phyloP scores from a whole-genome alignment of 306 rosid genomes.

The Trifolium repens region DNA sequence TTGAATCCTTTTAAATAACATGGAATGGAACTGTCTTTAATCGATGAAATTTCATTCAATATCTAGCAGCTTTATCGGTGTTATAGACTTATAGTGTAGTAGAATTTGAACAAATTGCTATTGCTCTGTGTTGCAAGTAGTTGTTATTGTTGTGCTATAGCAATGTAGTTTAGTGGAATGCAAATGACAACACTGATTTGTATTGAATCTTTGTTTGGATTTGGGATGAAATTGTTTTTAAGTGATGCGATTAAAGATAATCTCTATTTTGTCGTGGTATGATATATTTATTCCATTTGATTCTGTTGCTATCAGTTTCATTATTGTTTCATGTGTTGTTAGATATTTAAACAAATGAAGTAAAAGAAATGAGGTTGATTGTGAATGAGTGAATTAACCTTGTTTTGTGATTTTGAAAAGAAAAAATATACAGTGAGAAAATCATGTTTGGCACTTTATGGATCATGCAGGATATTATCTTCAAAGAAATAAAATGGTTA shows the following conservation, averaged over 20 bases:
- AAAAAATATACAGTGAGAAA: background rate
- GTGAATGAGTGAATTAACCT: background rate
- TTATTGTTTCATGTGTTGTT: background rate
- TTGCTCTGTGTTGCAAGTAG: background rate
- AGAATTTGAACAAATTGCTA: background rate
- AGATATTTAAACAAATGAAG: background rate
- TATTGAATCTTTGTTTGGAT: slow-evolving; percentile 1
- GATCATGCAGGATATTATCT: background rate
- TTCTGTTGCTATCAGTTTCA: background rate
- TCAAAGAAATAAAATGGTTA: background rate
- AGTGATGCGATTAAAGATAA: background rate
- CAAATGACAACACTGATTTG: background rate
- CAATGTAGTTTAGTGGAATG: background rate
- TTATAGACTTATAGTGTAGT: background rate
- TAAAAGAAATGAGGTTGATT: background rate
- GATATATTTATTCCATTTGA: background rate
- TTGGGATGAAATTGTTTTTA: slow-evolving; percentile 16
- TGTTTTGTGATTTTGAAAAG: slow-evolving; percentile 6
- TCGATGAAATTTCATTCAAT: background rate
- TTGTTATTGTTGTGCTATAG: background rate
- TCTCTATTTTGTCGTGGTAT: background rate
- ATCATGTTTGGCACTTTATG: background rate
- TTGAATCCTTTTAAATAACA: background rate
- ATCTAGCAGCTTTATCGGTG: background rate
- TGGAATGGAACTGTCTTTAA: background rate